phyloP scores from a whole-genome alignment of 176 grass and related monocot genomes.

The Eleusine indica region DNA sequence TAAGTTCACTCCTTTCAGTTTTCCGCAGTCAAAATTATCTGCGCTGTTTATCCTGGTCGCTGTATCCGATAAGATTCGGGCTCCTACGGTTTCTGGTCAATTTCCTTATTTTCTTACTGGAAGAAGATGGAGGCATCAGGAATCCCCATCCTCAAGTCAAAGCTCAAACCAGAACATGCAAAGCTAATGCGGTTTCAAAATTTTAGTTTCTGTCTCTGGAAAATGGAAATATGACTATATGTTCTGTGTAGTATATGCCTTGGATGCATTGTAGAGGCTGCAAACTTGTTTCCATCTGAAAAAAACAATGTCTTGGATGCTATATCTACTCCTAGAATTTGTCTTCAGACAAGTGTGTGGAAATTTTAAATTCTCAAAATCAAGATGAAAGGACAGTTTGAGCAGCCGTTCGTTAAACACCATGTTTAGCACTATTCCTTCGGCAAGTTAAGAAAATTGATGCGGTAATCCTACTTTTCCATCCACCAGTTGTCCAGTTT shows the following conservation, averaged over 20 bases:
- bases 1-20: neutral
- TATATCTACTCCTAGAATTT: neutral
- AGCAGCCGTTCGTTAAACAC: neutral
- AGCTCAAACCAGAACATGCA: neutral
- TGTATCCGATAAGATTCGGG: neutral
- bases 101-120: neutral
- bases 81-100: neutral
- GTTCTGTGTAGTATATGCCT: neutral
- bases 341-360: neutral
- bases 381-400: neutral
- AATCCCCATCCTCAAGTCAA: neutral
- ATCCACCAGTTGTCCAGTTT: neutral
- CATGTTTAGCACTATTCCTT: neutral
- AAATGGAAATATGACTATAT: neutral
- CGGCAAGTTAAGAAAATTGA: slow-evolving; percentile 6
- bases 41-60: neutral
- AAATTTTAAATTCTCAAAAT: neutral
- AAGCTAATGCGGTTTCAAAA: neutral
- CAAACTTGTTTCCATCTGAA: no score
- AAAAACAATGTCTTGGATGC: neutral
- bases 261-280: neutral
- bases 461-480: neutral
- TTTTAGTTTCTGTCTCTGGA: neutral
- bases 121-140: neutral
- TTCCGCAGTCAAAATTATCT: neutral